Percentiles rank a stretch among this genome's conserved stretches.
Evolutionary conservation across 2,329 filamentous ascomycete species (phyloP).

Genomic region (Macroventuria anomochaeta): DNA sequence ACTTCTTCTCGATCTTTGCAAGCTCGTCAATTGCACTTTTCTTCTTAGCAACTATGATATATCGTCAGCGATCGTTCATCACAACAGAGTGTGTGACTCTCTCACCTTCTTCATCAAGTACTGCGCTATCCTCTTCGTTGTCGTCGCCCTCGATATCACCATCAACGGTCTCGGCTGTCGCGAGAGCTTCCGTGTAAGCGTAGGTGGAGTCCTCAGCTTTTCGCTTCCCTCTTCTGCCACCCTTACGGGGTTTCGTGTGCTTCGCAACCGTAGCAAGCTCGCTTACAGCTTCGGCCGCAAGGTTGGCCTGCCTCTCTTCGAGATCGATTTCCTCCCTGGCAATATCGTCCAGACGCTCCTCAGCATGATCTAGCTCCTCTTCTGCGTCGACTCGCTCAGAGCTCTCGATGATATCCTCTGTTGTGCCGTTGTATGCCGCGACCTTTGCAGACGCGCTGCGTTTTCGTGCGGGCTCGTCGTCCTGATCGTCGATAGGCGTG

Average conservation of each 20-base stretch:
- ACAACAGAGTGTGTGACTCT: not conserved
- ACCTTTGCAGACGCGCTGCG: slow-evolving; percentile 40
- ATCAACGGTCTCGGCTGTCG: slow-evolving; percentile 69
- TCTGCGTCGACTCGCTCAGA: slow-evolving; percentile 44
- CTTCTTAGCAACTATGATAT: slow-evolving; percentile 72
- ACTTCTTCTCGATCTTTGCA: slow-evolving; percentile 83
- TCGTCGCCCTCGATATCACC: slow-evolving; percentile 57
- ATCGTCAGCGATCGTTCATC: not conserved
- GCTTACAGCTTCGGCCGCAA: slow-evolving; percentile 40
- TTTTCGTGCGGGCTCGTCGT: slow-evolving; percentile 48
- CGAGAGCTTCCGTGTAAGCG: slow-evolving; percentile 51
- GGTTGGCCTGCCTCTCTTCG: slow-evolving; percentile 44
- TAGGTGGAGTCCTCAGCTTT: slow-evolving; percentile 52
- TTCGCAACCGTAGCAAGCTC: slow-evolving; percentile 47
- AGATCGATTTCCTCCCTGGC: slow-evolving; percentile 43
- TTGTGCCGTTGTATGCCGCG: slow-evolving; percentile 35
- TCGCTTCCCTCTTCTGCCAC: slow-evolving; percentile 58
- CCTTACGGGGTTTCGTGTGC: slow-evolving; percentile 46
- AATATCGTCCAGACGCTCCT: slow-evolving; percentile 41
- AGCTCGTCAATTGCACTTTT: slow-evolving; percentile 81
- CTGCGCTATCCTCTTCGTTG: slow-evolving; percentile 49
- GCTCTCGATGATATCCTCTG: slow-evolving; percentile 38
- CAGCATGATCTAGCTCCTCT: slow-evolving; percentile 61
- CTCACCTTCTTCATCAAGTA: slow-evolving; percentile 49
- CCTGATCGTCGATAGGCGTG: slow-evolving; percentile 47